Conservation (phyloP, 169 alveolate species). For the Plasmodium reichenowi region DNA sequence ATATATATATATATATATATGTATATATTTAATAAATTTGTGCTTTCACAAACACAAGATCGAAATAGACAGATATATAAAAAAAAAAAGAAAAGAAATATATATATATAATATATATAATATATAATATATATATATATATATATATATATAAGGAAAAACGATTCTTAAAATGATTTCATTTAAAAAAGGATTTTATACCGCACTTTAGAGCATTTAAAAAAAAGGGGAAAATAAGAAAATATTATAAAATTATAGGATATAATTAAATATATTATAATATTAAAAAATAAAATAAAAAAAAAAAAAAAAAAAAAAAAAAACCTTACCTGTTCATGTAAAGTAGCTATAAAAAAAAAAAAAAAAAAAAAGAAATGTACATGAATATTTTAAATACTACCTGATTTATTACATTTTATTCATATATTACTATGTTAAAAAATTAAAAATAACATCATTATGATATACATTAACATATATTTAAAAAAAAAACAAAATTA, state of each 20-base stretch:
- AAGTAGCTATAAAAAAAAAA: slow-evolving; percentile 24
- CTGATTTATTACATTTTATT: slow-evolving; percentile 12
- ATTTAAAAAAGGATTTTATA: not conserved
- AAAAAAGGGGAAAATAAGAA: not conserved
- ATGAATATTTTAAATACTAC: slow-evolving; percentile 16
- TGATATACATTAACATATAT: slow-evolving; percentile 4
- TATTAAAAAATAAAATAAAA: not conserved
- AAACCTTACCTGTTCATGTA: slow-evolving; percentile 39
- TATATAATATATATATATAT: no score
- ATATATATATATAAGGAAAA: no score
- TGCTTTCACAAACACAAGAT: no score
- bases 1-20: not conserved
- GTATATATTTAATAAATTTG: not conserved
- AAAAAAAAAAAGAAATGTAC: no score
- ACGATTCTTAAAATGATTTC: no score
- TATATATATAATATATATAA: no score
- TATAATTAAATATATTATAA: no score
- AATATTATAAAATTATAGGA: no score
- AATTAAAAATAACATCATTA: not conserved
- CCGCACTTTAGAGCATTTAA: slow-evolving; percentile 67
- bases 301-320: slow-evolving; percentile 32
- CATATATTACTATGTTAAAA: slow-evolving; percentile 1
- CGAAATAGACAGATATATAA: no score
- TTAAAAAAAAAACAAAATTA: slow-evolving; percentile 6
- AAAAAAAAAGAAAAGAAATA: no score